phyloP scores from a whole-genome alignment of 176 grass and related monocot genomes.

The Microstegium vimineum region DNA sequence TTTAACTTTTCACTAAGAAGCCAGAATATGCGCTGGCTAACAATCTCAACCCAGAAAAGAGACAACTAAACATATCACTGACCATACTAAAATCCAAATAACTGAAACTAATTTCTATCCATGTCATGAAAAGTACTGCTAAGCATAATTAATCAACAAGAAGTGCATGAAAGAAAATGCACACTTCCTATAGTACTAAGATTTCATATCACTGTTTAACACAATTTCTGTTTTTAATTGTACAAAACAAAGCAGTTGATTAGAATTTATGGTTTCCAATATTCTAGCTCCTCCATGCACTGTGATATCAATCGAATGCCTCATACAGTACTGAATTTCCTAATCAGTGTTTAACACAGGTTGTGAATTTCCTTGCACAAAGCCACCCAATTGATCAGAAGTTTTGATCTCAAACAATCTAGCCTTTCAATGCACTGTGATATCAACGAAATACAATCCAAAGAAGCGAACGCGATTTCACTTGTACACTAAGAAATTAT shows the following conservation, averaged over 20 bases:
- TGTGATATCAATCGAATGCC: not conserved
- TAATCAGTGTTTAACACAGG: not conserved
- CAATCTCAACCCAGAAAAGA: not conserved
- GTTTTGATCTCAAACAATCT: not conserved
- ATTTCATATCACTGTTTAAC: not conserved
- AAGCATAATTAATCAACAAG: not conserved
- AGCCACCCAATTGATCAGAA: not conserved
- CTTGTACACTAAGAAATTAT: not conserved
- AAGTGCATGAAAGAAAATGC: not conserved
- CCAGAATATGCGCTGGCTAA: not conserved
- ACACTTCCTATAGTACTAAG: not conserved
- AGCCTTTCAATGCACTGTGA: not conserved
- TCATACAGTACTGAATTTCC: not conserved
- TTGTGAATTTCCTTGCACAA: not conserved
- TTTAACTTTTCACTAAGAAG: not conserved
- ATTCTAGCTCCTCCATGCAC: not conserved
- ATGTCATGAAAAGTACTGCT: not conserved
- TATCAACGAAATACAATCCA: not conserved
- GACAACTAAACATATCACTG: not conserved
- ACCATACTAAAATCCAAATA: conserved; percentile 7
- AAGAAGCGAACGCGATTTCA: not conserved
- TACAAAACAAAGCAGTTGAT: not conserved
- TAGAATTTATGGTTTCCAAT: not conserved
- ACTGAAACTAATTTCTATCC: not conserved
- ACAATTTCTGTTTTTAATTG: not conserved